phyloP scores from a whole-genome alignment of 345 rosid species.

The Boechera retrofracta region DNA sequence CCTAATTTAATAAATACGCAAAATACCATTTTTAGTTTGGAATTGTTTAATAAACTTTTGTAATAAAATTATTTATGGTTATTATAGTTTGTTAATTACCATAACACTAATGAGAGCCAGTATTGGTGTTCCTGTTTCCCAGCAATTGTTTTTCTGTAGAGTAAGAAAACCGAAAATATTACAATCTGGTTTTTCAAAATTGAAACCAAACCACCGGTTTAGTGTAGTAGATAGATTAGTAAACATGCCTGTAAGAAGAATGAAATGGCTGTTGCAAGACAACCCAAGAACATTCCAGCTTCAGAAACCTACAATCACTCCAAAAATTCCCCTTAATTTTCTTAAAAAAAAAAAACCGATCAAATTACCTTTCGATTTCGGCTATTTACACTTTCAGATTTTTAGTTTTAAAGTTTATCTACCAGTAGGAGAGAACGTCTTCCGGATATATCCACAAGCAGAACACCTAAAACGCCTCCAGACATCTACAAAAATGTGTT shows the following conservation, averaged over 20 bases:
- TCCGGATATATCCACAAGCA: conserved; percentile 78
- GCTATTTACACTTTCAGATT: not conserved
- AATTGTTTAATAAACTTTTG: not conserved
- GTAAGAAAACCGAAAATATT: not conserved
- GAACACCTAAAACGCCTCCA: conserved; percentile 66
- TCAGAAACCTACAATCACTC: conserved; percentile 63
- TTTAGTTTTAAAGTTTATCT: conserved; percentile 5
- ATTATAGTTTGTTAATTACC: conserved; percentile 29
- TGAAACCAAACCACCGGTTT: not conserved
- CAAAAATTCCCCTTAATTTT: not conserved
- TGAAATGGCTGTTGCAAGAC: conserved; percentile 63
- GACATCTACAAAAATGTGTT: conserved; percentile 56
- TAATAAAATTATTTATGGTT: not conserved
- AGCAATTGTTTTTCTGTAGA: conserved; percentile 54
- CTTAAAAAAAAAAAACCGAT: not conserved
- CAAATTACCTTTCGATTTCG: not conserved
- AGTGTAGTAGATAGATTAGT: not conserved
- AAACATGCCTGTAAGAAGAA: conserved; percentile 58
- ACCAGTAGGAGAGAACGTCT: conserved; percentile 81
- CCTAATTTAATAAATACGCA: conserved; percentile 28
- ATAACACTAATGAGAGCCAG: conserved; percentile 46
- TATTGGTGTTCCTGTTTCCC: conserved; percentile 46
- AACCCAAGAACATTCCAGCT: conserved; percentile 76
- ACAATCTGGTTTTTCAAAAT: not conserved
- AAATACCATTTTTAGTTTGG: not conserved